Evolutionary conservation across 805 yeast genomes (phyloP).

Genomic region (Candida stauntonica): DNA sequence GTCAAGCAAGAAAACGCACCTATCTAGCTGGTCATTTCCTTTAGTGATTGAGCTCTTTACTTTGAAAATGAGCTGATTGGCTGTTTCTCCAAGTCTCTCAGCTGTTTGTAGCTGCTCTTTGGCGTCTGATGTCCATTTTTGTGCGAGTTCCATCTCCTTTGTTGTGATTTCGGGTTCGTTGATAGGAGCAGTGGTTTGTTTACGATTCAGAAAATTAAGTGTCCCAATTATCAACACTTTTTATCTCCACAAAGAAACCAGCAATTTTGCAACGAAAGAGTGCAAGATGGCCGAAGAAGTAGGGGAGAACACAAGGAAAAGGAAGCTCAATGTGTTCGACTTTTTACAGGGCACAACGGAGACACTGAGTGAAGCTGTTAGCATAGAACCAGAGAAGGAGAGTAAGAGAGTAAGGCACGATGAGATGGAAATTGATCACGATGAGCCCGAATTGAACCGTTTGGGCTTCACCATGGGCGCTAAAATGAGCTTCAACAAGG

Average conservation of each 20-base stretch:
- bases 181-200: background rate
- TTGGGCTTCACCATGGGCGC: constrained; percentile 1
- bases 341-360: constrained; percentile 14
- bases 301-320: constrained; percentile 7
- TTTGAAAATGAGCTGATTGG: constrained; percentile 37
- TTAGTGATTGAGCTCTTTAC: constrained; percentile 34
- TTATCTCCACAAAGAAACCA: too few species aligned
- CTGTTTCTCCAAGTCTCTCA: constrained; percentile 46
- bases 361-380: constrained; percentile 8
- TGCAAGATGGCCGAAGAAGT: background rate
- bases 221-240: too few species aligned
- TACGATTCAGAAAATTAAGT: too few species aligned
- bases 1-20: constrained; percentile 39
- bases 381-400: background rate
- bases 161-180: background rate
- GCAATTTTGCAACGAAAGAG: too few species aligned
- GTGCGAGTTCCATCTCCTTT: background rate
- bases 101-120: constrained; percentile 44
- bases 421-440: constrained; percentile 8
- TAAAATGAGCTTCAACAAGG: constrained; percentile 3
- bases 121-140: constrained; percentile 42
- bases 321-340: constrained; percentile 16
- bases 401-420: constrained; percentile 21
- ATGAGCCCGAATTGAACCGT: background rate
- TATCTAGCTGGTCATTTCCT: constrained; percentile 40